phyloP scores from a whole-genome alignment of 345 rosid species.

The Aegle marmelos region DNA sequence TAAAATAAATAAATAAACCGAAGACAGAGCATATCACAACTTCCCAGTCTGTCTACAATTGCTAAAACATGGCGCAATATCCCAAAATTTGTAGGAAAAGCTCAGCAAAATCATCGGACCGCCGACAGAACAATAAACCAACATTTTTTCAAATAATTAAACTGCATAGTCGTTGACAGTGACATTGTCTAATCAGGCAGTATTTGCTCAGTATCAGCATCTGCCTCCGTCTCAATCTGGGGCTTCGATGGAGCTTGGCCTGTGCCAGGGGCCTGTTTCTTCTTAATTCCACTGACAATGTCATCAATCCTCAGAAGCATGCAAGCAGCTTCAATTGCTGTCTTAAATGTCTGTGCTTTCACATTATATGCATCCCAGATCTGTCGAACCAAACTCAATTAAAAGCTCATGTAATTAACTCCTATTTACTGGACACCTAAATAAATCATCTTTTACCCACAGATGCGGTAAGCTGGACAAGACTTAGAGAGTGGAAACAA shows the following conservation, averaged over 20 bases:
- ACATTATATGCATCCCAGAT: constrained; percentile 98
- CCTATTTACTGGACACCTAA: background rate
- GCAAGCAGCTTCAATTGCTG: constrained; percentile 92
- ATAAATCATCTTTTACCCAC: background rate
- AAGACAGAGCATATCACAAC: background rate
- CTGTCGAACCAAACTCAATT: constrained; percentile 27
- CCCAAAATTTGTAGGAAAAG: background rate
- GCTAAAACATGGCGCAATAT: background rate
- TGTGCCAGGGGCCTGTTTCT: constrained; percentile 86
- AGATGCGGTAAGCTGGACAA: background rate
- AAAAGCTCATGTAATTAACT: background rate
- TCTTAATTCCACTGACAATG: constrained; percentile 97
- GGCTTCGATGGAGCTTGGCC: constrained; percentile 59
- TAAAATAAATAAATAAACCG: too few species aligned
- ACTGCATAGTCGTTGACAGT: background rate
- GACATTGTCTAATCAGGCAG: constrained; percentile 58
- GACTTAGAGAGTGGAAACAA: background rate
- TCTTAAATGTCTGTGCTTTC: constrained; percentile 90
- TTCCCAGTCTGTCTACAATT: background rate
- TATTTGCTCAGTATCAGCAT: constrained; percentile 89
- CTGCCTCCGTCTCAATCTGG: constrained; percentile 81
- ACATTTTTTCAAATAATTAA: background rate
- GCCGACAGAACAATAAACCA: background rate
- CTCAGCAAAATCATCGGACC: background rate
- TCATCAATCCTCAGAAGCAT: constrained; percentile 95